A percentile compares a stretch with the other conserved stretches of the same genome.
phyloP scores from a whole-genome alignment of 2,329 filamentous ascomycete species.

The Talaromyces sp. region DNA sequence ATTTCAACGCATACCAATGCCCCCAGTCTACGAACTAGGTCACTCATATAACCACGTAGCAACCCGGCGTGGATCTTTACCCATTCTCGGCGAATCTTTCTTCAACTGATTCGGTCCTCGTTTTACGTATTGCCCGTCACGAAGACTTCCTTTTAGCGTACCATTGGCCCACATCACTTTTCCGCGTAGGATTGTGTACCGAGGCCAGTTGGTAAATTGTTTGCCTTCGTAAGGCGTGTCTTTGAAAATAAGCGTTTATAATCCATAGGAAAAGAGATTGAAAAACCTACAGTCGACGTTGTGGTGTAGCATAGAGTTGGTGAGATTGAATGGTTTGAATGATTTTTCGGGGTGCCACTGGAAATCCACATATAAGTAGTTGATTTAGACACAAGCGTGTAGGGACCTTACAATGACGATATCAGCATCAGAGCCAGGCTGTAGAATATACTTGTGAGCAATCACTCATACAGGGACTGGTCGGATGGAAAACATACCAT shows the following conservation, averaged over 20 bases:
- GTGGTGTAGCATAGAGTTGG: slow-evolving; percentile 36
- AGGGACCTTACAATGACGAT: slow-evolving; percentile 31
- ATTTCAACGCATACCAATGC: neutral
- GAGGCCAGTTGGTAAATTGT: slow-evolving; percentile 33
- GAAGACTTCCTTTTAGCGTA: slow-evolving; percentile 18
- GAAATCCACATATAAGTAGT: too few relatives aligned
- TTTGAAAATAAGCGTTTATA: neutral
- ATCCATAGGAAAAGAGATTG: too few relatives aligned
- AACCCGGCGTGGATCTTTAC: neutral
- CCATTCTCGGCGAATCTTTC: neutral
- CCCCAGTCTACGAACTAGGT: neutral
- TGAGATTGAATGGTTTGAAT: slow-evolving; percentile 27
- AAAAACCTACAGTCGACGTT: slow-evolving; percentile 28
- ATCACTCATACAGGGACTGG: too few relatives aligned
- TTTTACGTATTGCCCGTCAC: slow-evolving; percentile 15
- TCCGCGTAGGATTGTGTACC: slow-evolving; percentile 34
- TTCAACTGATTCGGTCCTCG: slow-evolving; percentile 1
- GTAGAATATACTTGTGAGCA: neutral
- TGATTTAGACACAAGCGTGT: too few relatives aligned
- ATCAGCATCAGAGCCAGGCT: slow-evolving; percentile 43
- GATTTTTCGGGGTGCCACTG: slow-evolving; percentile 34
- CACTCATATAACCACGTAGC: neutral
- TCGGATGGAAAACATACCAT: slow-evolving; percentile 17
- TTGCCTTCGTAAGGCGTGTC: slow-evolving; percentile 37
- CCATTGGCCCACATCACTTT: slow-evolving; percentile 32